A percentile compares a stretch with the other conserved stretches of the same genome.
Evolutionary conservation across 2,329 filamentous ascomycete genomes (phyloP).

Genomic region (Cryphonectria japonica): DNA sequence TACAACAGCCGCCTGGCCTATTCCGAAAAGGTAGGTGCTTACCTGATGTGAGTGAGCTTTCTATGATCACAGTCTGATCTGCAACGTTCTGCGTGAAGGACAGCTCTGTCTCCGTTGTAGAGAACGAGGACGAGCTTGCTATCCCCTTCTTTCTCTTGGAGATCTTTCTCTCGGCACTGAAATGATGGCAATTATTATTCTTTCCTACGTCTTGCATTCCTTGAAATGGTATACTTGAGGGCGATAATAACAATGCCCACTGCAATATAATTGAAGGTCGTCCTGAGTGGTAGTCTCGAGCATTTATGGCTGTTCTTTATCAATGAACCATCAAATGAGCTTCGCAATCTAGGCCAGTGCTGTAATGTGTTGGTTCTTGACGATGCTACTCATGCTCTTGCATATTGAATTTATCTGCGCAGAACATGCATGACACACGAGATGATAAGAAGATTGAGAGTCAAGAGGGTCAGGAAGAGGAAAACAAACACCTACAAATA

Average conservation of each 20-base stretch:
- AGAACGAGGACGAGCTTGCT: not conserved
- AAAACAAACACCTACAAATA: not conserved
- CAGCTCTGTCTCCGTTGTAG: not conserved
- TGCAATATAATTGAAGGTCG: too few species aligned
- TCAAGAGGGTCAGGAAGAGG: not conserved
- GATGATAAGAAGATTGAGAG: not conserved
- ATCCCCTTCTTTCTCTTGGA: not conserved
- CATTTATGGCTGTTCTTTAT: too few species aligned
- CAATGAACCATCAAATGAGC: too few species aligned
- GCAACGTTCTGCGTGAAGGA: not conserved
- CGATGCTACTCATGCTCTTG: not conserved
- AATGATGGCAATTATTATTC: too few species aligned
- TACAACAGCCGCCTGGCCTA: not conserved
- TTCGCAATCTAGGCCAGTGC: not conserved
- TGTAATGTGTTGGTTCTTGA: not conserved
- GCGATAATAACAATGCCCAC: too few species aligned
- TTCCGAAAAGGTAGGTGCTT: not conserved
- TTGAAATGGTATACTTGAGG: too few species aligned
- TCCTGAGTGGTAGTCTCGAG: too few species aligned
- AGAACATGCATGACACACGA: not conserved
- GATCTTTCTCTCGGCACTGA: too few species aligned
- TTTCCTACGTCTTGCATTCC: too few species aligned
- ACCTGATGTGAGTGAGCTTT: not conserved
- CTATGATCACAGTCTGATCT: not conserved
- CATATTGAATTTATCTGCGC: not conserved